Base-by-base conservation (phyloP, 306 rosid species). In the Lotus japonicus region DNA sequence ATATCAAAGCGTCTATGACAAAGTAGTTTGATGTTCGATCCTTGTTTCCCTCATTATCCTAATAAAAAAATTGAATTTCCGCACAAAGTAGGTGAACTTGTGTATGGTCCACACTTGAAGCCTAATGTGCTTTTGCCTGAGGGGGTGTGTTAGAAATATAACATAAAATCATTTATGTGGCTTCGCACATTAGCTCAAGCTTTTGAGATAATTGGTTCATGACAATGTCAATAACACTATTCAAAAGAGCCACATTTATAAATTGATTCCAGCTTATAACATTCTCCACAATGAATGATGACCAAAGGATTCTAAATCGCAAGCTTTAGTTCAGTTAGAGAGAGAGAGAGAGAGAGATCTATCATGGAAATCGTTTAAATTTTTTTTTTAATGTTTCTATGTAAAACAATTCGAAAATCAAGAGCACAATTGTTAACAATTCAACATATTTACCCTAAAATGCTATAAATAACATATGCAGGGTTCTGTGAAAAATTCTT, bases 241-340 rank as follows among this genome's bases (percentile, higher is more conserved):
- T 43, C 41, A 23, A 52, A 41, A 1, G 8, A 53, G 57, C 53
- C 73, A 44, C 12, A 26, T 31, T 72, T 39, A 16, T 45, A 13
- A 41, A 14, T 58, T 65, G 46, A 61, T 73, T 53, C 16, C 26
- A 48, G 42, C 51, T 58, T 67, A 17, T 11, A 75, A 41, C 35
- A 68, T 69, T 56, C 44, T 26, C 44, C 33, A 26, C 45, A 42
- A 42, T 43, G 50, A 55, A 69, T 15, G 48, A 15, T 23, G 54
- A 51, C 60, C 12, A 46, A 53, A 44, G 58, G 23, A 64, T 55
- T 53, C 21, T n/a, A 14, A 15, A 60, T 13, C 43, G 41, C 44
- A 73, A 63, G 44, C 44, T 58, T 64, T 56, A 52, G 31, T 63
- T 21, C 48, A 35, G 14, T 2, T 3, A 18, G 39, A 13, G 36